Conservation (phyloP, 441 rosid genomes). For the Hura crepitans region DNA sequence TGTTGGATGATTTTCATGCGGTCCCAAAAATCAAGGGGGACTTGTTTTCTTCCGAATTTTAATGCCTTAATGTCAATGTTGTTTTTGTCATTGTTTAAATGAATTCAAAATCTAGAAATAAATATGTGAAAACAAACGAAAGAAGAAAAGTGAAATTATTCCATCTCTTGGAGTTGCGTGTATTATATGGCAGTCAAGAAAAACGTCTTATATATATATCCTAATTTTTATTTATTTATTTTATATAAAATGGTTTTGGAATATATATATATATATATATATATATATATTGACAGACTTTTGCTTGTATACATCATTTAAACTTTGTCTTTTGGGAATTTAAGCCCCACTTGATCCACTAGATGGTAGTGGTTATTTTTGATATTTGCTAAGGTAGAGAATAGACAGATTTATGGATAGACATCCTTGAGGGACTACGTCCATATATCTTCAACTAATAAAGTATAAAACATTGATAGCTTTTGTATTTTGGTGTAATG, state of each 20-base stretch:
- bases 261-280: too few species aligned
- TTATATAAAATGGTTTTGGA: too few species aligned
- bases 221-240: too few species aligned
- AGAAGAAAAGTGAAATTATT: neutral
- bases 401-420: neutral
- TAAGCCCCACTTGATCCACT: neutral
- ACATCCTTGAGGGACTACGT: neutral
- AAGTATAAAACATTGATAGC: neutral
- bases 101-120: conserved; percentile 13
- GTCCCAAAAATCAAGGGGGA: conserved; percentile 7
- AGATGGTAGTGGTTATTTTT: neutral
- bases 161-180: conserved; percentile 17
- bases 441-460: neutral
- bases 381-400: neutral
- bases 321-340: neutral
- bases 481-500: neutral
- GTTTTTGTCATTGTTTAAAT: conserved; percentile 1
- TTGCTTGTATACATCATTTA: conserved; percentile 1
- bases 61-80: neutral
- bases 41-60: neutral
- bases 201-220: conserved; percentile 19
- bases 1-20: conserved; percentile 1
- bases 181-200: conserved; percentile 10
- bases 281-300: neutral
- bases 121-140: neutral